Base-by-base conservation (phyloP, 257 asterid species). In the Solanum habrochaites region DNA sequence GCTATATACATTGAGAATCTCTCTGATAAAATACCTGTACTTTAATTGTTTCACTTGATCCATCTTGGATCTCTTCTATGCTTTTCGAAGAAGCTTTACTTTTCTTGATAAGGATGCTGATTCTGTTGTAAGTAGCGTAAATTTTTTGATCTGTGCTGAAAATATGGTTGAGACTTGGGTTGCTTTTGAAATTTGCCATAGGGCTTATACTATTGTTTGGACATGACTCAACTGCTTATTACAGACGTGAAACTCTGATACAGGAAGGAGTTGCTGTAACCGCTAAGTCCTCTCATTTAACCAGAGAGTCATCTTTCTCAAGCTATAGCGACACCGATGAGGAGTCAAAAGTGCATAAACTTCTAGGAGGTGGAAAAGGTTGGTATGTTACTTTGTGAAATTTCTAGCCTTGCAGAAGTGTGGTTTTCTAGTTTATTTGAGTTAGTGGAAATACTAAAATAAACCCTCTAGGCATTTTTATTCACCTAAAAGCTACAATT, bases 331-430 rank as follows among this genome's bases (percentile, higher is more conserved):
- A 89, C 90, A 85, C 87, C 52, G 90, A 85, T 32, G 95, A 90
- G 89, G 94, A 88, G 56, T 93, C 99, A 73, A 95, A 93, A 90
- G 93, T 93, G 90, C 95, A 94, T 82, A 90, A 86, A 87, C 89
- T 95, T 86, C 90, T 97, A 35, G 98, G 99, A 82, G 88, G 91
- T 85, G 98, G 99, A 87, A 94, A 91, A 91, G 98, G 99, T 97
- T 88, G 69, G 93, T 90, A 82, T 31, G 15, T 72, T 45, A 71
- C 66, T 71, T 70, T 85, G 66, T 72, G 78, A 86, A 47, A 15
- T 52, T 86, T 77, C 4, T 74, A 62, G 31, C 69, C 85, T 80
- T 31, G 69, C 69, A 80, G 67, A 45, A 49, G 10, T 80, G 69
- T 8, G 3, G 43, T 47, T 80, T 80, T 47, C 67, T 80, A 47